A percentile compares a stretch with the other conserved stretches of the same genome.
These are phyloP conservation scores for Phaeosphaeriaceae sp. DNA, from an alignment of 2,329 filamentous ascomycete species.

Conservation along the genomic window DNA sequence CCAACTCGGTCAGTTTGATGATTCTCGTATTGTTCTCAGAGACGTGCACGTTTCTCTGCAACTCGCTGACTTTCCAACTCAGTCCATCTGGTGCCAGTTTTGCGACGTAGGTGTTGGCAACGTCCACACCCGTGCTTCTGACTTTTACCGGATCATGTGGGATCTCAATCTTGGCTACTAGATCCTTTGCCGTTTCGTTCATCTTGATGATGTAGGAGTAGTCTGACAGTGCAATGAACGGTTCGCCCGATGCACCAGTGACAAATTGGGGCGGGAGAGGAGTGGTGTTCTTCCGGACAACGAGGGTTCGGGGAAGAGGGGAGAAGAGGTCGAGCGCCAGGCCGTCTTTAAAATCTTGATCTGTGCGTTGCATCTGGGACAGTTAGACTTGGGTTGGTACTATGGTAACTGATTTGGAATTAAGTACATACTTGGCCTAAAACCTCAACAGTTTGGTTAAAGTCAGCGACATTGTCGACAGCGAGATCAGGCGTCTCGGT, in stretches of 20 bases:
- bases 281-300: slow-evolving; percentile 37
- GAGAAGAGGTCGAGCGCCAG: slow-evolving; percentile 44
- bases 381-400: no score
- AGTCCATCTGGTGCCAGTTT: slow-evolving; percentile 20
- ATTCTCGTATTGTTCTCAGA: slow-evolving; percentile 41
- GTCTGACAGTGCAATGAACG: slow-evolving; percentile 35
- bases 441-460: no score
- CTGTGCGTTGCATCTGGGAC: slow-evolving; percentile 26
- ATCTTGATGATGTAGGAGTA: slow-evolving; percentile 44
- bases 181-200: slow-evolving; percentile 41
- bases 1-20: slow-evolving; percentile 40
- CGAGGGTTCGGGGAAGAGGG: slow-evolving; percentile 36
- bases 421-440: not conserved
- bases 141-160: slow-evolving; percentile 33
- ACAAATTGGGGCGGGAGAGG: slow-evolving; percentile 28
- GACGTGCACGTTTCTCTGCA: slow-evolving; percentile 33
- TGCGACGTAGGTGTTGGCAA: slow-evolving; percentile 20
- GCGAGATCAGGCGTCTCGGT: no score
- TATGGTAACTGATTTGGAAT: no score
- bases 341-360: slow-evolving; percentile 44
- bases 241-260: slow-evolving; percentile 32
- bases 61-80: slow-evolving; percentile 46
- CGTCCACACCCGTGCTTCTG: slow-evolving; percentile 21
- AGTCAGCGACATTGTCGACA: no score
- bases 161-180: slow-evolving; percentile 45